These are phyloP conservation scores for Hymenotorrendiella dingleyae DNA, from an alignment of 2,329 filamentous ascomycete species.

Conservation along the genomic window DNA sequence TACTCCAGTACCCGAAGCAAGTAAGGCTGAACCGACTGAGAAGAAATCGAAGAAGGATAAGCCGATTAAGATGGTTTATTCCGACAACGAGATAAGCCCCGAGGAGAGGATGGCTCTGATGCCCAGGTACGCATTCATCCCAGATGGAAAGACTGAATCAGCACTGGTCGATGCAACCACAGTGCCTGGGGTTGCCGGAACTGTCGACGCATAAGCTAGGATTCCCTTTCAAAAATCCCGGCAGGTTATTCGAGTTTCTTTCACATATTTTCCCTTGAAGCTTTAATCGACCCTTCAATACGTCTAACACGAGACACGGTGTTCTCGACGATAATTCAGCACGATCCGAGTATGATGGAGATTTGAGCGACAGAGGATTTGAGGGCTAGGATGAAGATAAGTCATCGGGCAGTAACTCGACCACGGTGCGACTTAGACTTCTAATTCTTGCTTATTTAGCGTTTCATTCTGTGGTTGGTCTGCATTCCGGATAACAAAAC, in stretches of 20 bases:
- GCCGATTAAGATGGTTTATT: constrained; percentile 73
- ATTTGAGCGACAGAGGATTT: constrained; percentile 1
- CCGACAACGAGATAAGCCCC: constrained; percentile 71
- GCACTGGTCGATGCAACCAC: constrained; percentile 23
- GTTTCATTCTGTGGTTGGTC: constrained; percentile 11
- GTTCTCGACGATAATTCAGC: too few relatives aligned
- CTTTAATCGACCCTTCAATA: not conserved
- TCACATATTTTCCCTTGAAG: constrained; percentile 13
- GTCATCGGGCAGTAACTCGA: constrained; percentile 21
- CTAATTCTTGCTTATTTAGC: constrained; percentile 17
- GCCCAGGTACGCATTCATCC: constrained; percentile 66
- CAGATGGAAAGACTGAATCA: constrained; percentile 34
- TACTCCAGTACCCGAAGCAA: constrained; percentile 32
- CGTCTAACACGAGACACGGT: not conserved
- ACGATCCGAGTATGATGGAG: too few relatives aligned
- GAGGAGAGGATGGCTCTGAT: constrained; percentile 85
- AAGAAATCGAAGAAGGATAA: constrained; percentile 63
- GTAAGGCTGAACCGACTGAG: constrained; percentile 41
- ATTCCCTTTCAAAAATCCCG: constrained; percentile 5
- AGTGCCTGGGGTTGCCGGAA: constrained; percentile 20
- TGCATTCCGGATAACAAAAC: constrained; percentile 17
- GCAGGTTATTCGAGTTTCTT: constrained; percentile 20
- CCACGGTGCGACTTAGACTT: constrained; percentile 13
- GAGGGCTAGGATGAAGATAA: constrained; percentile 23
- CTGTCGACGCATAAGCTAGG: constrained; percentile 18